Conservation (phyloP, 2,329 filamentous ascomycete species). For the Onygenales sp. region DNA sequence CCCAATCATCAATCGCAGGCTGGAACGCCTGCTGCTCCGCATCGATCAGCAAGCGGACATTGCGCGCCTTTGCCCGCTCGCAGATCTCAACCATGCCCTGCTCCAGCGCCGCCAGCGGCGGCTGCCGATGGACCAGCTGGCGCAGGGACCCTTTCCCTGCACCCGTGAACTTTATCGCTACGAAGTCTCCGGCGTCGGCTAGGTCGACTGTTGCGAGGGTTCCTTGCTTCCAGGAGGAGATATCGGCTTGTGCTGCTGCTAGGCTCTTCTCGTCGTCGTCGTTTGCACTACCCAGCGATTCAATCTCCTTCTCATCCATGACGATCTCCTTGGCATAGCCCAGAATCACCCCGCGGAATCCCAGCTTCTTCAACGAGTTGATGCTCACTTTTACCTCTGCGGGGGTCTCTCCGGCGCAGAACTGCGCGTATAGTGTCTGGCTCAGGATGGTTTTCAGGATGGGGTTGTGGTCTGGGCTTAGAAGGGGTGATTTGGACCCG, state of each 20-base stretch:
- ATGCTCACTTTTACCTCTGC: slow-evolving; percentile 60
- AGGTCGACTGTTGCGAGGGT: slow-evolving; percentile 59
- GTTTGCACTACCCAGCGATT: background rate
- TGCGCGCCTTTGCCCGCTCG: slow-evolving; percentile 56
- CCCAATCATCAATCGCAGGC: slow-evolving; percentile 73
- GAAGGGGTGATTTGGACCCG: slow-evolving; percentile 53
- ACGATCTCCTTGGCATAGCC: slow-evolving; percentile 78
- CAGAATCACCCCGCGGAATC: slow-evolving; percentile 75
- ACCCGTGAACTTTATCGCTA: slow-evolving; percentile 68
- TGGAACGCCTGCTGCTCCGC: slow-evolving; percentile 75
- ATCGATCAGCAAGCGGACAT: slow-evolving; percentile 68
- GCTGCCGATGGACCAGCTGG: slow-evolving; percentile 52
- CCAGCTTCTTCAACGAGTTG: slow-evolving; percentile 57
- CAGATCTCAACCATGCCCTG: slow-evolving; percentile 67
- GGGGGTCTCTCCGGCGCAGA: slow-evolving; percentile 72
- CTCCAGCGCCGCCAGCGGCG: slow-evolving; percentile 55
- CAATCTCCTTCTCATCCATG: slow-evolving; percentile 41
- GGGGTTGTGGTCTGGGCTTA: slow-evolving; percentile 68
- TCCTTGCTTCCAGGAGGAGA: slow-evolving; percentile 57
- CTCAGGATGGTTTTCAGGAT: slow-evolving; percentile 62
- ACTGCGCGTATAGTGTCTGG: slow-evolving; percentile 81
- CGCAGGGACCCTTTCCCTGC: slow-evolving; percentile 68
- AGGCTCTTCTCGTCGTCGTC: slow-evolving; percentile 10
- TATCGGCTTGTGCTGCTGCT: slow-evolving; percentile 14
- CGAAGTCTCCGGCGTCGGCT: slow-evolving; percentile 45